Percentiles rank a stretch among this genome's conserved stretches.
Conservation (phyloP, 805 yeast genomes). For the Martiniozyma abietophila region DNA sequence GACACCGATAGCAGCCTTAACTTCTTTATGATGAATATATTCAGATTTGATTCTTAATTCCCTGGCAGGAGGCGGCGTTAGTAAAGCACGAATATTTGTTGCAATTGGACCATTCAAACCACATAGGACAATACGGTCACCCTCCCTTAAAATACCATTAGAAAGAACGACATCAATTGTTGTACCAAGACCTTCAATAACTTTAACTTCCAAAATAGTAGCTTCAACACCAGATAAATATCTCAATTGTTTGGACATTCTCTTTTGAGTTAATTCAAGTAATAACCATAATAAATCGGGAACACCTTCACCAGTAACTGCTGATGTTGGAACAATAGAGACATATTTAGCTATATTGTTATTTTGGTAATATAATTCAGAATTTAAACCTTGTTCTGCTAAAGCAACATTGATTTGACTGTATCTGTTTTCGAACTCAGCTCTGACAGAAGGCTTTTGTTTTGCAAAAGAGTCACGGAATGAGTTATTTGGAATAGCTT, state of each 20-base stretch:
- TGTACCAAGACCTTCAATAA: slow-evolving; percentile 96
- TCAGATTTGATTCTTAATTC: slow-evolving; percentile 96
- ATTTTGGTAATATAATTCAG: slow-evolving; percentile 93
- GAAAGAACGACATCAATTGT: slow-evolving; percentile 96
- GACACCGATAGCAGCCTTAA: slow-evolving; percentile 98
- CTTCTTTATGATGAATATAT: slow-evolving; percentile 93
- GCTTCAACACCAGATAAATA: slow-evolving; percentile 92
- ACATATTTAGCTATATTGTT: slow-evolving; percentile 89
- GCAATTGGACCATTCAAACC: slow-evolving; percentile 98
- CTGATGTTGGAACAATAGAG: slow-evolving; percentile 96
- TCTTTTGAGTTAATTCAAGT: slow-evolving; percentile 91
- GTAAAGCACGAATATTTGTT: slow-evolving; percentile 87
- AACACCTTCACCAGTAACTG: slow-evolving; percentile 99
- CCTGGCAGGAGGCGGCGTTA: slow-evolving; percentile 96
- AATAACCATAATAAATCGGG: slow-evolving; percentile 96
- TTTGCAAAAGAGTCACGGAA: slow-evolving; percentile 87
- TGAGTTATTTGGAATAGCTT: slow-evolving; percentile 80
- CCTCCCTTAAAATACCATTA: slow-evolving; percentile 92
- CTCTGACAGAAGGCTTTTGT: slow-evolving; percentile 78
- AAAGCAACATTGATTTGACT: slow-evolving; percentile 80
- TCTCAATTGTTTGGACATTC: slow-evolving; percentile 98
- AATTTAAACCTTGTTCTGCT: slow-evolving; percentile 97
- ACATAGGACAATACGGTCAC: slow-evolving; percentile 91
- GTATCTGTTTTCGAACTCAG: slow-evolving; percentile 84
- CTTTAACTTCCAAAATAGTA: slow-evolving; percentile 94